A percentile compares a stretch with the other conserved stretches of the same genome.
Evolutionary conservation across 371 early-diverging fungal genomes (phyloP).

Genomic region (Gilbertella persicaria): DNA sequence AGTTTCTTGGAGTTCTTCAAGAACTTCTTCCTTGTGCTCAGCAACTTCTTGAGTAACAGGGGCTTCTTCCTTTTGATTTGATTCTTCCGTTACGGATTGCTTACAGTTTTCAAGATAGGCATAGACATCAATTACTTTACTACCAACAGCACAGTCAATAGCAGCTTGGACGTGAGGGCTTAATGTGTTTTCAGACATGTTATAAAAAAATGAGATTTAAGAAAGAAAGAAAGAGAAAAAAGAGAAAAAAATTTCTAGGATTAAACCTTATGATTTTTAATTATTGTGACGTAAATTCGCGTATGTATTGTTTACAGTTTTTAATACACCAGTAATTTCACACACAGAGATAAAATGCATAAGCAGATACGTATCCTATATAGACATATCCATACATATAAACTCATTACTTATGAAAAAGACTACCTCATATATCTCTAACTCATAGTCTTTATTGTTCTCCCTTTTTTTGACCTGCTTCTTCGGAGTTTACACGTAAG

Average conservation of each 20-base stretch:
- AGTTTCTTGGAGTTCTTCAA: slow-evolving; percentile 1
- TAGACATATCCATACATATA: no score
- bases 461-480: no score
- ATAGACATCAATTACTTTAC: slow-evolving; percentile 25
- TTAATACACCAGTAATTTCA: no score
- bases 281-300: slow-evolving; percentile 7
- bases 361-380: no score
- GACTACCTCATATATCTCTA: no score
- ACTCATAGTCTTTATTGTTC: no score
- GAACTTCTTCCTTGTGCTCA: not conserved
- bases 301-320: not conserved
- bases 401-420: no score
- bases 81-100: slow-evolving; percentile 5
- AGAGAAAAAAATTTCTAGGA: slow-evolving; percentile 3
- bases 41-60: slow-evolving; percentile 1
- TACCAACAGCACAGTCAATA: slow-evolving; percentile 30
- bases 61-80: not conserved
- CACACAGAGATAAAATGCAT: no score
- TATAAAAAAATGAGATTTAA: not conserved
- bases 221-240: slow-evolving; percentile 12
- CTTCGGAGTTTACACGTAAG: no score
- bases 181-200: slow-evolving; percentile 21
- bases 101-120: slow-evolving; percentile 21
- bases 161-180: slow-evolving; percentile 28
- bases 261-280: slow-evolving; percentile 1